Conservation (phyloP, 257 asterid genomes). For the Ballota nigra region DNA sequence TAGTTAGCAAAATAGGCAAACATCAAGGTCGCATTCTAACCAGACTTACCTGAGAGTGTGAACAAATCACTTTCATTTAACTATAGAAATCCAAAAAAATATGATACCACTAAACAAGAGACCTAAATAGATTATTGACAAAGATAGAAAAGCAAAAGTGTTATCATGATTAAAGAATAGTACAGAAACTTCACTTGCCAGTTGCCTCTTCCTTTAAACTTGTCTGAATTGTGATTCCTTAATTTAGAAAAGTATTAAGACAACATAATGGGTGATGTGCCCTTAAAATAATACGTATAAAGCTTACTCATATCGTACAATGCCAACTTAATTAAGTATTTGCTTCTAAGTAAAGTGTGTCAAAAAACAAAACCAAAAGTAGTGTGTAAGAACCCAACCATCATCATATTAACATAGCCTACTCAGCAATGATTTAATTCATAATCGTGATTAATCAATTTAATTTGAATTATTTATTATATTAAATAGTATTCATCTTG, state of each 20-base stretch:
- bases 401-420: neutral
- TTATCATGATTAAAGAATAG: conserved; percentile 12
- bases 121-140: neutral
- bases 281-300: conserved; percentile 20
- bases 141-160: conserved; percentile 11
- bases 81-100: neutral
- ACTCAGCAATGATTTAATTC: neutral
- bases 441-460: neutral
- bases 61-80: neutral
- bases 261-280: conserved; percentile 21
- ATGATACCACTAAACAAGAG: neutral
- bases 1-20: neutral
- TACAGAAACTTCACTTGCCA: conserved; percentile 7
- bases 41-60: neutral
- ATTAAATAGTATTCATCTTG: no score
- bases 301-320: conserved; percentile 10
- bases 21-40: neutral
- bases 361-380: neutral
- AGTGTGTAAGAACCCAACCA: neutral
- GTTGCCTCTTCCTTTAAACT: conserved; percentile 8
- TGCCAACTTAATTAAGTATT: conserved; percentile 25
- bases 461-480: neutral
- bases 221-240: conserved; percentile 1
- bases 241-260: conserved; percentile 9
- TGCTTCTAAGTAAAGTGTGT: conserved; percentile 42